Evolutionary conservation across 331 rosid species (phyloP).

Genomic region (Prunus yedoensis): DNA sequence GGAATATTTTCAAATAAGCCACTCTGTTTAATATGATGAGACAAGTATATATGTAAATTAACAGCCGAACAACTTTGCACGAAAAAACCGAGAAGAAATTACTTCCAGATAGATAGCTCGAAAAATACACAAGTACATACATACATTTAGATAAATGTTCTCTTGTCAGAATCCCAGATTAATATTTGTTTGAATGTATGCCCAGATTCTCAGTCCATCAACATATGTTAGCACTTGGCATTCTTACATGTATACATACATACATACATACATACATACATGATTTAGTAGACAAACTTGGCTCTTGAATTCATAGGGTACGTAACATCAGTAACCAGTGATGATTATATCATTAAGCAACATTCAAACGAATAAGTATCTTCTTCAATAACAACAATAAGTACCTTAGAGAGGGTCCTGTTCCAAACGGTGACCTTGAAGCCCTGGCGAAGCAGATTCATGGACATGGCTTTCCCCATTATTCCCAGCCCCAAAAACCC

Average conservation of each 20-base stretch:
- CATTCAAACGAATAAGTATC: neutral
- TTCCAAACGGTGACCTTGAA: slow-evolving; percentile 87
- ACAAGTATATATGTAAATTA: neutral
- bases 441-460: slow-evolving; percentile 60
- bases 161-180: neutral
- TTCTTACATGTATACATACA: too few relatives aligned
- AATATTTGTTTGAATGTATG: neutral
- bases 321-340: too few relatives aligned
- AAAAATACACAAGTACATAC: too few relatives aligned
- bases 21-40: too few relatives aligned
- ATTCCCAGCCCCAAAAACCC: slow-evolving; percentile 85
- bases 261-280: too few relatives aligned
- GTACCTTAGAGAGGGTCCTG: slow-evolving; percentile 80
- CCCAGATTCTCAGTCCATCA: neutral
- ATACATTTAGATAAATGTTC: neutral
- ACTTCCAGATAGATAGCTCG: neutral
- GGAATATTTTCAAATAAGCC: too few relatives aligned
- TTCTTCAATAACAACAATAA: neutral
- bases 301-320: neutral
- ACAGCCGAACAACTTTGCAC: neutral
- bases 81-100: neutral
- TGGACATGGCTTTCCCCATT: slow-evolving; percentile 84
- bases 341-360: neutral
- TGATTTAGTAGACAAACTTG: neutral
- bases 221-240: neutral